Base-by-base conservation (phyloP, 1,284 basidiomycete species). In the Heterobasidion occidentale region DNA sequence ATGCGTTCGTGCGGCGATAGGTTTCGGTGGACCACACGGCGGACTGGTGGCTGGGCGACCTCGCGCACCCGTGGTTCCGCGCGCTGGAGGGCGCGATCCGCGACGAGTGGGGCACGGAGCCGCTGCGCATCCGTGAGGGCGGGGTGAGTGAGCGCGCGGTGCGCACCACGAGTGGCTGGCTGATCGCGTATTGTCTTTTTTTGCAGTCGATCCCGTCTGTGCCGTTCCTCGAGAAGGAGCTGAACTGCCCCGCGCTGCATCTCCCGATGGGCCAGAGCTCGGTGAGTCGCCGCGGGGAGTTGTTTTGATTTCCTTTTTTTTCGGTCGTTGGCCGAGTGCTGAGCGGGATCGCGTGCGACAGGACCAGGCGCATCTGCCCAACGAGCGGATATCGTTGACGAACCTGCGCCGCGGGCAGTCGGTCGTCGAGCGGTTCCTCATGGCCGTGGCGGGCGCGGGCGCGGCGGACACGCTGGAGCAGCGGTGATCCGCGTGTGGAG, bases 1-100 rank as follows among this genome's bases (percentile, higher is more conserved):
- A 20, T 11, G 14, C 36, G 19, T 14, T 7, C 35, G 45, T 9
- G 19, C 33, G 19, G 49, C 14, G 27, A 27, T 54, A 94, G 89
- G 77, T 95, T 52, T 77, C 74, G 34, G 84, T 98, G 52, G 86
- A 90, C 50, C 90, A 94, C 61, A 87, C 83, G 1, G 94, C 94
- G 0, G 89, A 94, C 65, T 99, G 95, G 94, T 99, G 96, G 96
- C 77, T 98, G 1, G 94, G 94, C 0, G 83, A 89, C 51, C 78
- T 94, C 34, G 81, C 92, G 53, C 87, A 87, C 58, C 77, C 79
- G 2, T 96, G 90, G 82, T 94, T 94, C 75, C 79, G 83, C 62
- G 86, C 90, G 0, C 77, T 98, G 19, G 90, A 94, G 67, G 75
- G 77, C 45, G 88, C 93, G 9, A 83, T 98, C 0, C 76, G 80